Percentiles rank a stretch among this genome's conserved stretches.
phyloP scores from a whole-genome alignment of 2,329 filamentous ascomycete genomes.

The Coleophoma cylindrospora region DNA sequence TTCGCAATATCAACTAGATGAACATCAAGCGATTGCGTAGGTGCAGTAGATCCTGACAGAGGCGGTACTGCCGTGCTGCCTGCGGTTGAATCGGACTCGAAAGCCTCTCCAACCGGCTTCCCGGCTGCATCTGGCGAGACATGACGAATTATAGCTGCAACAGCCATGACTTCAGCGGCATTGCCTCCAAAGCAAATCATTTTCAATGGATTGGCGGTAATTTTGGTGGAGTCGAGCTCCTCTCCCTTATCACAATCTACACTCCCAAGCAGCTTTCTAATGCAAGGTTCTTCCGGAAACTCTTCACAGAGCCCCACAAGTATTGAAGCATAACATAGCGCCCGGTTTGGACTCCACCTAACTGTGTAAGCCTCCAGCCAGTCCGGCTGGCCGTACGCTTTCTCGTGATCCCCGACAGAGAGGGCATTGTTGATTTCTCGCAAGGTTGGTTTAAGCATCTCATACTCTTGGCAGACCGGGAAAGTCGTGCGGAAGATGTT shows the following conservation, averaged over 20 bases:
- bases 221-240: neutral
- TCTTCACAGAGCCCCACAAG: slow-evolving; percentile 27
- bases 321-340: slow-evolving; percentile 67
- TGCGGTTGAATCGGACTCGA: neutral
- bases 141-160: slow-evolving; percentile 43
- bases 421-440: slow-evolving; percentile 80
- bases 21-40: slow-evolving; percentile 31
- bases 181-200: slow-evolving; percentile 30
- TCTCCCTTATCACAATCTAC: neutral
- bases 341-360: slow-evolving; percentile 81
- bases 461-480: slow-evolving; percentile 36
- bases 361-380: slow-evolving; percentile 77
- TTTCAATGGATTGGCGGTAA: neutral
- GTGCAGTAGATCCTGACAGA: neutral
- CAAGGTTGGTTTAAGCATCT: slow-evolving; percentile 47
- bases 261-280: neutral
- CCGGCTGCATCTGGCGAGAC: slow-evolving; percentile 15
- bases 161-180: slow-evolving; percentile 54
- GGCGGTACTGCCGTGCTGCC: neutral
- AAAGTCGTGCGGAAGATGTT: slow-evolving; percentile 67
- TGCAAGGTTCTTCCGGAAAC: neutral
- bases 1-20: slow-evolving; percentile 75
- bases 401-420: slow-evolving; percentile 74
- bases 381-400: slow-evolving; percentile 66
- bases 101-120: neutral